These are phyloP conservation scores for Thelonectria olida DNA, from an alignment of 2,329 filamentous ascomycete species.

Conservation along the genomic window DNA sequence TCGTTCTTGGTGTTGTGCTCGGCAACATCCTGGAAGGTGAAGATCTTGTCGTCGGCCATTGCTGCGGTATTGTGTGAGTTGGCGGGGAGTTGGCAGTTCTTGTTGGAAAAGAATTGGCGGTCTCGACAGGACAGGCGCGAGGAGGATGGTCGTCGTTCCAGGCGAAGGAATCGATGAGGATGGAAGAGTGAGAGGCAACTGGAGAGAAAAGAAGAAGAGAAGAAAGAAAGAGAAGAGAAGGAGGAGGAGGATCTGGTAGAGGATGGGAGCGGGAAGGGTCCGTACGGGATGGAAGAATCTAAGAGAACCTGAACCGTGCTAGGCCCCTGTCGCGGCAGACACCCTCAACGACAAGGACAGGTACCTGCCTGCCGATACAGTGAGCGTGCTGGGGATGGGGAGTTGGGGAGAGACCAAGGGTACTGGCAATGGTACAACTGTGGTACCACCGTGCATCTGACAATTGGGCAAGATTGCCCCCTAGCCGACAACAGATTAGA, in stretches of 20 bases:
- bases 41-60: constrained; percentile 54
- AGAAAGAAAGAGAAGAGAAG: constrained; percentile 21
- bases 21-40: constrained; percentile 83
- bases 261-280: constrained; percentile 17
- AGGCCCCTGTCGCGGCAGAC: constrained; percentile 28
- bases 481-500: no score
- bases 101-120: constrained; percentile 13
- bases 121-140: constrained; percentile 21
- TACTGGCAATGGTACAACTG: neutral
- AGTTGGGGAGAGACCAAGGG: neutral
- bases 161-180: constrained; percentile 15
- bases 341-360: neutral
- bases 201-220: constrained; percentile 10
- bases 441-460: neutral
- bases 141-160: constrained; percentile 24
- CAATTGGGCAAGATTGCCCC: neutral
- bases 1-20: constrained; percentile 95
- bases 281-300: constrained; percentile 21
- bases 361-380: constrained; percentile 5
- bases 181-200: constrained; percentile 14
- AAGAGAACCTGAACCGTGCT: constrained; percentile 23
- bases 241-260: constrained; percentile 18
- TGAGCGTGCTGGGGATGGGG: neutral
- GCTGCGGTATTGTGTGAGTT: constrained; percentile 32
- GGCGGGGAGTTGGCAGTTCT: constrained; percentile 17